Base-by-base conservation (phyloP, 73 alveolate genomes). In the Blepharisma stoltei region DNA sequence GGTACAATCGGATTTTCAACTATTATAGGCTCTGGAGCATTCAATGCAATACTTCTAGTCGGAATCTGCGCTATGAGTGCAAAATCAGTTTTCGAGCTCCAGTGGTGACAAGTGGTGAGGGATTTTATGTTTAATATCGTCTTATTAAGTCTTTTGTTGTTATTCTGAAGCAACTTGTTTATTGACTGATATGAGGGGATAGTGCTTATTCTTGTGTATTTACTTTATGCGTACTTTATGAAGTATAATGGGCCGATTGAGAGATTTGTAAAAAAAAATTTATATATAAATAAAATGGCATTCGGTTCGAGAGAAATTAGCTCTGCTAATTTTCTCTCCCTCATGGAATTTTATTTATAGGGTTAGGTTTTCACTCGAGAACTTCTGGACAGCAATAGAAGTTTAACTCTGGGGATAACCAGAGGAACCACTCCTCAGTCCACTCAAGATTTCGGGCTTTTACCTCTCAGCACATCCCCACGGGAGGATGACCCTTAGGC, bases 71-170 rank as follows among this genome's bases (percentile, higher is more conserved):
- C 54, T 43, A 14, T 69, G 45, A 44, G 32, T 69, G 60, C 76
- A 9, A 38, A n/a, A 69, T 7, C 71, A 44, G 60, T 9, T 43
- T 9, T 43, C 1, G 55, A 69, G 45, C 79, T 69, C n/a, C 55
- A 38, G 11, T 69, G 79, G 79, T 69, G 79, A 80, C 76, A 9
- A 9, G 67, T 69, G 14, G 55, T 69, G 41, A 18, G 79, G 14
- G 79, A 69, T 43, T 44, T 53, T 14, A 23, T 69, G 11, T 69
- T 38, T n/a, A 46, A 38, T 20, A 25, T 43, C 0, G 0, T 69
- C 0, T 14, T 23, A 25, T 5, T 69, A 2, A 3, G 54, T n/a
- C n/a, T 46, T 9, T 25, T 60, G 4, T 14, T 60, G 18, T 1
- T 60, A 14, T 43, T 69, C 60, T 18, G 32, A 9, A 7, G 43